These are phyloP conservation scores for Pleurotus pulmonarius DNA, from an alignment of 768 basidiomycete species.

Conservation along the genomic window DNA sequence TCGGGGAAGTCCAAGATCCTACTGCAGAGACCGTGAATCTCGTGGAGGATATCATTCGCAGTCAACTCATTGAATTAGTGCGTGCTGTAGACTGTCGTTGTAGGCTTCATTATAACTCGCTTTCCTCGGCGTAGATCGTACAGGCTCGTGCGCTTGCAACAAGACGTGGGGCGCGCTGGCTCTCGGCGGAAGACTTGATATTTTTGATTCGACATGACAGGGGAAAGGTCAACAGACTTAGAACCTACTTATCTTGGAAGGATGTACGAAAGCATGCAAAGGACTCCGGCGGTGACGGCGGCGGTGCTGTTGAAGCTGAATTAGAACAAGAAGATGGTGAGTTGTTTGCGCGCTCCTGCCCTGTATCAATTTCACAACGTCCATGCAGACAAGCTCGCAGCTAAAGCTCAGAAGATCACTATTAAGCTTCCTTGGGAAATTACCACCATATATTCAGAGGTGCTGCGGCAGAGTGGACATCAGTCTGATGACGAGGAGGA, in stretches of 20 bases:
- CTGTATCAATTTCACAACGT: neutral
- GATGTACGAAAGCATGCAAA: slow-evolving; percentile 95
- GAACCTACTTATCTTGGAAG: slow-evolving; percentile 96
- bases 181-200: slow-evolving; percentile 92
- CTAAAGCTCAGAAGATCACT: slow-evolving; percentile 89
- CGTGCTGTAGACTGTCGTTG: neutral
- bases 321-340: slow-evolving; percentile 82
- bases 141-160: slow-evolving; percentile 84
- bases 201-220: slow-evolving; percentile 94
- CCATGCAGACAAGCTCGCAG: slow-evolving; percentile 63
- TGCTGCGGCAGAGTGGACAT: slow-evolving; percentile 67
- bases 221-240: slow-evolving; percentile 87
- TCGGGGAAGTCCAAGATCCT: slow-evolving; percentile 92
- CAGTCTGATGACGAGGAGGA: slow-evolving; percentile 95
- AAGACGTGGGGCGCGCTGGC: slow-evolving; percentile 78
- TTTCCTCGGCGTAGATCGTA: slow-evolving; percentile 61
- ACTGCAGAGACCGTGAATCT: slow-evolving; percentile 83
- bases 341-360: slow-evolving; percentile 13
- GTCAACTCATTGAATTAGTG: slow-evolving; percentile 90
- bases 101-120: neutral
- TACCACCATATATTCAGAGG: slow-evolving; percentile 86
- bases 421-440: slow-evolving; percentile 98
- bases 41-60: slow-evolving; percentile 92
- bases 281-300: slow-evolving; percentile 81
- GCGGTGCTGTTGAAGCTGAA: slow-evolving; percentile 79